Conservation (phyloP, 306 rosid genomes). For the Castanopsis chinensis region DNA sequence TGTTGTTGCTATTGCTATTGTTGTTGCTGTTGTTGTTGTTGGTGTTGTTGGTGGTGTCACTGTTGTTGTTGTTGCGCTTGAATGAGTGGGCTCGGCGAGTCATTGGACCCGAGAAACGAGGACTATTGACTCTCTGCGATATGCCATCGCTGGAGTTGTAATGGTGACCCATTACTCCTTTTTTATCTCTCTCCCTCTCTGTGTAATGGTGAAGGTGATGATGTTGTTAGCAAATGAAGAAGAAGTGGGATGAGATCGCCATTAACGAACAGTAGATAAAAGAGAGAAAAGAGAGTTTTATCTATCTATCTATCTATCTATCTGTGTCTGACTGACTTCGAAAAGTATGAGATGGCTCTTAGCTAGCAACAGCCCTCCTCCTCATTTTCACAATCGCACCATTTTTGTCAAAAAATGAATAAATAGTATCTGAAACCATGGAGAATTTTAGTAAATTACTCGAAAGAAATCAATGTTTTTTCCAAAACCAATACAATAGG, state of each 20-base stretch:
- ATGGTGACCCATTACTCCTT: constrained; percentile 48
- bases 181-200: neutral
- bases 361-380: no score
- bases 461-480: no score
- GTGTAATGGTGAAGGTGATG: constrained; percentile 27
- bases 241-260: constrained; percentile 44
- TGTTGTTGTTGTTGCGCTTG: constrained; percentile 53
- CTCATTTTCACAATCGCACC: no score
- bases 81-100: constrained; percentile 97
- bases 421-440: no score
- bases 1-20: neutral
- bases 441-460: no score
- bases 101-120: constrained; percentile 88
- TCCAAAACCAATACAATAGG: no score
- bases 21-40: neutral
- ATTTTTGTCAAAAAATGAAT: no score
- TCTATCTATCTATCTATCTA: neutral
- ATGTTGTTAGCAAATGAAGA: constrained; percentile 21
- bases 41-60: neutral
- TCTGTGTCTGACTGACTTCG: no score
- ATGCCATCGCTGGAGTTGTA: constrained; percentile 65
- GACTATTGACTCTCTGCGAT: constrained; percentile 83
- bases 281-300: neutral
- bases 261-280: constrained; percentile 10
- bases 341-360: no score